Conservation (phyloP, 345 rosid species). For the Euphorbia lathyris region DNA sequence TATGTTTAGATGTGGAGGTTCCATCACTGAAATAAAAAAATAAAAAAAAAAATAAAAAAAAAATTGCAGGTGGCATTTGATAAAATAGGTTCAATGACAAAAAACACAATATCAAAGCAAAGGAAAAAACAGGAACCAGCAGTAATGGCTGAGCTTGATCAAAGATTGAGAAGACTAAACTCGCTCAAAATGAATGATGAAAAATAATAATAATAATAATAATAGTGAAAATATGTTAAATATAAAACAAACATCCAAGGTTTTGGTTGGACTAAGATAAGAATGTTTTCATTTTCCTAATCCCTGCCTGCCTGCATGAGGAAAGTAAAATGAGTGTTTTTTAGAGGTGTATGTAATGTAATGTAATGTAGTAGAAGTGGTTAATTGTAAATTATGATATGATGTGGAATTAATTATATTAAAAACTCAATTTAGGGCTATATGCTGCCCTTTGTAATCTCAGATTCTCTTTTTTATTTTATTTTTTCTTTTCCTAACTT, state of each 20-base stretch:
- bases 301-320: too few species aligned
- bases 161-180: constrained; percentile 81
- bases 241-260: constrained; percentile 15
- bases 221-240: too few species aligned
- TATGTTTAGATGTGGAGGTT: not conserved
- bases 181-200: constrained; percentile 55
- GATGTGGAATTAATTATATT: not conserved
- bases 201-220: constrained; percentile 28
- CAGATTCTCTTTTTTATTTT: not conserved
- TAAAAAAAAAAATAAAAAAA: too few species aligned
- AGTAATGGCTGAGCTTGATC: constrained; percentile 96
- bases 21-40: too few species aligned
- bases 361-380: constrained; percentile 16
- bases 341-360: too few species aligned
- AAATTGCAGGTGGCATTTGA: constrained; percentile 81
- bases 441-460: not conserved
- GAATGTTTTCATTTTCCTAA: too few species aligned
- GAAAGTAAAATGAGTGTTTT: constrained; percentile 15
- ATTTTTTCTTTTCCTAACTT: too few species aligned
- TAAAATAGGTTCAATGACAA: constrained; percentile 84
- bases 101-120: constrained; percentile 90
- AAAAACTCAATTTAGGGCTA: constrained; percentile 12
- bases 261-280: constrained; percentile 14
- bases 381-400: constrained; percentile 26
- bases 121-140: constrained; percentile 98